phyloP scores from a whole-genome alignment of 495 filamentous ascomycete species.

The Echria macrotheca region DNA sequence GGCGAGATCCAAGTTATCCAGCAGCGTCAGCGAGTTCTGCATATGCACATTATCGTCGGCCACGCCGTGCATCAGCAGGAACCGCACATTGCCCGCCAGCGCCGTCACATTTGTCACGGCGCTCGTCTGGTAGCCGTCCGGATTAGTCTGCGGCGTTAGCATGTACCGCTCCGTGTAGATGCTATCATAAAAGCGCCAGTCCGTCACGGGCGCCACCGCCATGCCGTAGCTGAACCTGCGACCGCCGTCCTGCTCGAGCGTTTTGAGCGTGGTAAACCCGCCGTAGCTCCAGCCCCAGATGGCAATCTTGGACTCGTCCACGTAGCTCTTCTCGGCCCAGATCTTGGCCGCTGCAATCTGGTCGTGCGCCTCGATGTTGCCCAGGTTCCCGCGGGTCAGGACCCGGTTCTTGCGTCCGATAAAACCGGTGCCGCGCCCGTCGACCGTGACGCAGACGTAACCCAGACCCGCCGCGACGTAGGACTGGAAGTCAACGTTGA shows the following conservation, averaged over 20 bases:
- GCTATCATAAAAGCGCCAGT: conserved; percentile 93
- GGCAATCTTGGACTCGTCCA: conserved; percentile 73
- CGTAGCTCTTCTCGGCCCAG: conserved; percentile 77
- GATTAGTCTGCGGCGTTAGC: conserved; percentile 83
- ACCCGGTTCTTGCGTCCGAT: conserved; percentile 80
- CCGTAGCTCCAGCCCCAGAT: conserved; percentile 99
- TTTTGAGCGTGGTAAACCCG: conserved; percentile 96
- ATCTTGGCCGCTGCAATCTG: conserved; percentile 88
- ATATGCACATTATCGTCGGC: conserved; percentile 96
- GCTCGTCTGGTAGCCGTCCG: conserved; percentile 66
- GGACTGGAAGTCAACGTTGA: conserved; percentile 82
- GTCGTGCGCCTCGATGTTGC: conserved; percentile 77
- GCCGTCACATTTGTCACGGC: conserved; percentile 66
- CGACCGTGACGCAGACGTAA: conserved; percentile 95
- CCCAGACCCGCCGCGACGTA: conserved; percentile 81
- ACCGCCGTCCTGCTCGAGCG: conserved; percentile 83
- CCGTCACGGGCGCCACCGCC: conserved; percentile 95
- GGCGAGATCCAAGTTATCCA: conserved; percentile 80
- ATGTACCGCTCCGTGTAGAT: conserved; percentile 97
- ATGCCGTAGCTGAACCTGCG: conserved; percentile 92
- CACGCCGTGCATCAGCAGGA: conserved; percentile 90
- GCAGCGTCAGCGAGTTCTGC: conserved; percentile 79
- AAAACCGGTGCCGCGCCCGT: conserved; percentile 88
- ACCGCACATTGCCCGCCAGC: conserved; percentile 69
- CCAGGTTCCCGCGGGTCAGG: conserved; percentile 76